Conservation (phyloP, 2,329 filamentous ascomycete genomes). For the Pseudogymnoascus sp. region DNA sequence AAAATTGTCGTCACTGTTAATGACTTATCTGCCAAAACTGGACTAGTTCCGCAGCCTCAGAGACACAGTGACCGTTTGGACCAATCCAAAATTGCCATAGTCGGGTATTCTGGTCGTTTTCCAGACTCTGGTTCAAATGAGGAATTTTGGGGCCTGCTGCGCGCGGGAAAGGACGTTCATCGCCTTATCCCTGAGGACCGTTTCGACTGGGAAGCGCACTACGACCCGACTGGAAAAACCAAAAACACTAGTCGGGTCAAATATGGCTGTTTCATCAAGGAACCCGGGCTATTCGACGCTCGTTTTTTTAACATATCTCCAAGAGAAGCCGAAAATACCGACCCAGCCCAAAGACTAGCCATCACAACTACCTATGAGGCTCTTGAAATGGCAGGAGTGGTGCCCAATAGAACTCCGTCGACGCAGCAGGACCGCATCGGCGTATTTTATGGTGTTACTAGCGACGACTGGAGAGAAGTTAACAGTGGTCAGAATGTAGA, state of each 20-base stretch:
- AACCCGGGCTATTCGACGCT: slow-evolving; percentile 68
- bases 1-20: not conserved
- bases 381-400: slow-evolving; percentile 69
- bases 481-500: slow-evolving; percentile 16
- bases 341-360: slow-evolving; percentile 70
- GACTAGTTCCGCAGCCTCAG: not conserved
- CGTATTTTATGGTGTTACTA: slow-evolving; percentile 18
- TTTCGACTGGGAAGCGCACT: slow-evolving; percentile 63
- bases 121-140: slow-evolving; percentile 63
- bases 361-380: slow-evolving; percentile 71
- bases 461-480: slow-evolving; percentile 18
- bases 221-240: slow-evolving; percentile 61
- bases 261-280: slow-evolving; percentile 61
- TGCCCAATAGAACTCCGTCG: slow-evolving; percentile 30
- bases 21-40: slow-evolving; percentile 3
- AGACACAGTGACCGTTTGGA: slow-evolving; percentile 3
- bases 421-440: slow-evolving; percentile 34
- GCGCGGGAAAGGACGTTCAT: slow-evolving; percentile 66
- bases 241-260: slow-evolving; percentile 70
- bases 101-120: slow-evolving; percentile 72
- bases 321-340: slow-evolving; percentile 67
- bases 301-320: slow-evolving; percentile 81
- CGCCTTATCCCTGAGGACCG: slow-evolving; percentile 52
- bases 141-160: slow-evolving; percentile 67
- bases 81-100: slow-evolving; percentile 72